Conservation (phyloP, 2,329 filamentous ascomycete genomes). For the Pestalotiopsis sp. region DNA sequence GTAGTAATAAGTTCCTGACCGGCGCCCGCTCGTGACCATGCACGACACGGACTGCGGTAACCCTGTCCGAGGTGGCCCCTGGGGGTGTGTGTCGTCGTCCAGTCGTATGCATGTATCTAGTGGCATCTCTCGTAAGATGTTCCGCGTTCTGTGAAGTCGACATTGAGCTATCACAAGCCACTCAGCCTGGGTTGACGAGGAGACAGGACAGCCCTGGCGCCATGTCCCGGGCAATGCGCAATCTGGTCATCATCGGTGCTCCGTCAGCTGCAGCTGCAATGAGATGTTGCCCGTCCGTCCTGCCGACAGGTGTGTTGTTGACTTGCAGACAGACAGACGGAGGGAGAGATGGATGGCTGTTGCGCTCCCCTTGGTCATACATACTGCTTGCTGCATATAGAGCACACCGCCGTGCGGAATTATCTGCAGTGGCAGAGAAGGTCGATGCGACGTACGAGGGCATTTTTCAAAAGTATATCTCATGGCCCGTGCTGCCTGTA, state of each 20-base stretch:
- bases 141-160: background rate
- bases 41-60: background rate
- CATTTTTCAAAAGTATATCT: no score
- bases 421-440: background rate
- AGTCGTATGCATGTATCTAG: background rate
- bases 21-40: background rate
- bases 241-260: background rate
- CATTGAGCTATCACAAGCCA: background rate
- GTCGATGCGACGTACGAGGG: no score
- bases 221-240: background rate
- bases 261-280: background rate
- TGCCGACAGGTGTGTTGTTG: background rate
- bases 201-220: background rate
- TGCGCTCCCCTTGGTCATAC: background rate
- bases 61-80: background rate
- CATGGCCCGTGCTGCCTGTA: no score
- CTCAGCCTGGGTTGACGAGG: background rate
- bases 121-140: background rate
- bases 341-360: background rate
- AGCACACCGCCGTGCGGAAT: background rate
- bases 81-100: background rate
- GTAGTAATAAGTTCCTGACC: background rate
- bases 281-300: background rate
- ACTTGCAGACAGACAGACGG: background rate
- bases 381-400: background rate